phyloP scores from a whole-genome alignment of 2,329 filamentous ascomycete genomes.

The Stemphylium lycopersici region DNA sequence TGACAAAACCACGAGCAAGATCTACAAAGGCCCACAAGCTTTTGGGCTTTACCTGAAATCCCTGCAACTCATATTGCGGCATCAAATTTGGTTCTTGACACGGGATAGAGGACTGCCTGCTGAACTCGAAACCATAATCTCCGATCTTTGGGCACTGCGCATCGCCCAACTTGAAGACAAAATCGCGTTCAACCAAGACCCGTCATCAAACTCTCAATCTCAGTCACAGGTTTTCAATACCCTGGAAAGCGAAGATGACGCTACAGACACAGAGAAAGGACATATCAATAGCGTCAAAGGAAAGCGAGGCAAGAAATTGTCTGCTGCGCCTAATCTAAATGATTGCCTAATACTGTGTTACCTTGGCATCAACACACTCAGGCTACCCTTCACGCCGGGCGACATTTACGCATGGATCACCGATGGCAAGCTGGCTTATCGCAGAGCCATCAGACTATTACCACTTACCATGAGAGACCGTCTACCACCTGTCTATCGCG shows the following conservation, averaged over 20 bases:
- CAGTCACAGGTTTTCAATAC: constrained; percentile 65
- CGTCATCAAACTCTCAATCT: constrained; percentile 47
- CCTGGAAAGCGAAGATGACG: constrained; percentile 53
- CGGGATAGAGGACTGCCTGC: constrained; percentile 67
- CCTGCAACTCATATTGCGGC: constrained; percentile 82
- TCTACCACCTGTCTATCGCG: constrained; percentile 67
- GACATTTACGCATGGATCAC: constrained; percentile 73
- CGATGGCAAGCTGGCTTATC: constrained; percentile 72
- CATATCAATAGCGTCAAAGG: constrained; percentile 34
- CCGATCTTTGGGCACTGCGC: constrained; percentile 84
- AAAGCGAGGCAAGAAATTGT: constrained; percentile 54
- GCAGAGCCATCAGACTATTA: constrained; percentile 64
- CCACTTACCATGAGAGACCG: constrained; percentile 70
- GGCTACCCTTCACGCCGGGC: constrained; percentile 75
- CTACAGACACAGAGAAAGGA: constrained; percentile 42
- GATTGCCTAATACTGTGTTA: constrained; percentile 83
- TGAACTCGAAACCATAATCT: constrained; percentile 79
- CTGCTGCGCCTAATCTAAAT: constrained; percentile 66
- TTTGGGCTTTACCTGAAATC: constrained; percentile 81
- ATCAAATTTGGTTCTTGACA: constrained; percentile 78
- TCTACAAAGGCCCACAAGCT: constrained; percentile 70
- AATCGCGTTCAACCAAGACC: constrained; percentile 43
- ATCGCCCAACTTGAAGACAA: constrained; percentile 62
- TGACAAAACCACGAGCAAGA: constrained; percentile 54
- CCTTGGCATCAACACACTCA: constrained; percentile 74